Percentiles rank a stretch among this genome's conserved stretches.
Conservation (phyloP, 106 monocot genomes). For the Cymbidium sinense region DNA sequence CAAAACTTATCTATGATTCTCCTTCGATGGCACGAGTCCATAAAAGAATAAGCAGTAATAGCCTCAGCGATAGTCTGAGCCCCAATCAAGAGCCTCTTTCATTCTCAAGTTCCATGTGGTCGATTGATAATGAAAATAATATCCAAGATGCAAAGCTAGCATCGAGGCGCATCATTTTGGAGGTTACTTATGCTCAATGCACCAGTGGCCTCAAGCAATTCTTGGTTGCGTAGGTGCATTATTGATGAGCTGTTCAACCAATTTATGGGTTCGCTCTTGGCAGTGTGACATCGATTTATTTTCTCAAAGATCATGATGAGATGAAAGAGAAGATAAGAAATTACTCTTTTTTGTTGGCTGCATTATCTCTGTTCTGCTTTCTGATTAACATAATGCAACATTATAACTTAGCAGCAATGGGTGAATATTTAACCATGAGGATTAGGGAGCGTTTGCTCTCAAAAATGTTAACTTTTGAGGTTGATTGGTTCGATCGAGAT, state of each 20-base stretch:
- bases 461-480: constrained; percentile 6
- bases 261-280: too few relatives aligned
- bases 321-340: neutral
- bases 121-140: too few relatives aligned
- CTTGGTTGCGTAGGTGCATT: too few relatives aligned
- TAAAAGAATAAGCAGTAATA: neutral
- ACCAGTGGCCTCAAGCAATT: too few relatives aligned
- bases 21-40: neutral
- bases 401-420: constrained; percentile 16
- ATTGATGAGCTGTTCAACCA: too few relatives aligned
- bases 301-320: too few relatives aligned
- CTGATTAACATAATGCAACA: constrained; percentile 9
- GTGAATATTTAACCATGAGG: too few relatives aligned
- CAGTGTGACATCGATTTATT: too few relatives aligned
- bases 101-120: too few relatives aligned
- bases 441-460: constrained; percentile 18
- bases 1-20: neutral
- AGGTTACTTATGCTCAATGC: neutral
- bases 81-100: neutral
- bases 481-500: constrained; percentile 19
- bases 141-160: neutral
- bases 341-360: constrained; percentile 5
- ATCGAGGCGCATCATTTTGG: neutral
- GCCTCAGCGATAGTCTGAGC: neutral
- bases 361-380: neutral